Conservation (phyloP, 2,329 filamentous ascomycete species). For the Aspergillus pseudoglaucus region DNA sequence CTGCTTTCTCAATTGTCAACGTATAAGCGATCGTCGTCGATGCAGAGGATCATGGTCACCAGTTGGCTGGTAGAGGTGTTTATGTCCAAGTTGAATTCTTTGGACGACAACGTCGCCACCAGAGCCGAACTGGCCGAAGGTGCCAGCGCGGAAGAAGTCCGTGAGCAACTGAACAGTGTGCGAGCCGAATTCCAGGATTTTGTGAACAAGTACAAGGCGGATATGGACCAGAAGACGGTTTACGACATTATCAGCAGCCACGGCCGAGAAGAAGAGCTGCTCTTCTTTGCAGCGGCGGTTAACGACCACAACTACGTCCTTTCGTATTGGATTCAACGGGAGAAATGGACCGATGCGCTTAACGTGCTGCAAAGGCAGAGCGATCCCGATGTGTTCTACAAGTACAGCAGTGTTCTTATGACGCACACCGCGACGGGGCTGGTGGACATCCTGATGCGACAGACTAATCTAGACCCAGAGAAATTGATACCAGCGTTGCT, state of each 20-base stretch:
- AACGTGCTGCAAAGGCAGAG: constrained; percentile 88
- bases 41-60: constrained; percentile 94
- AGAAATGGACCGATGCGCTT: constrained; percentile 82
- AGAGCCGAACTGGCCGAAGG: constrained; percentile 73
- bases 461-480: constrained; percentile 74
- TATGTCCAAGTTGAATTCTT: constrained; percentile 91
- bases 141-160: constrained; percentile 59
- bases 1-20: constrained; percentile 74
- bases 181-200: constrained; percentile 84
- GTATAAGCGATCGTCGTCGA: constrained; percentile 73
- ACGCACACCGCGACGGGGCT: constrained; percentile 75
- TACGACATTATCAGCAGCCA: constrained; percentile 97
- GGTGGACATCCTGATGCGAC: constrained; percentile 93
- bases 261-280: constrained; percentile 82
- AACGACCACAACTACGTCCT: constrained; percentile 93
- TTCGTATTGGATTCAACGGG: constrained; percentile 93
- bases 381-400: constrained; percentile 88
- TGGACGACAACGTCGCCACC: constrained; percentile 90
- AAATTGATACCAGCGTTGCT: constrained; percentile 88
- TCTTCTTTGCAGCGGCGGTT: constrained; percentile 82
- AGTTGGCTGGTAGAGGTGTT: constrained; percentile 94
- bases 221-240: constrained; percentile 83
- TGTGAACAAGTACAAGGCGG: constrained; percentile 72
- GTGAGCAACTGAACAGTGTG: constrained; percentile 63
- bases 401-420: constrained; percentile 96